Conservation (phyloP, 768 basidiomycete species). For the Tricholoma sp. region DNA sequence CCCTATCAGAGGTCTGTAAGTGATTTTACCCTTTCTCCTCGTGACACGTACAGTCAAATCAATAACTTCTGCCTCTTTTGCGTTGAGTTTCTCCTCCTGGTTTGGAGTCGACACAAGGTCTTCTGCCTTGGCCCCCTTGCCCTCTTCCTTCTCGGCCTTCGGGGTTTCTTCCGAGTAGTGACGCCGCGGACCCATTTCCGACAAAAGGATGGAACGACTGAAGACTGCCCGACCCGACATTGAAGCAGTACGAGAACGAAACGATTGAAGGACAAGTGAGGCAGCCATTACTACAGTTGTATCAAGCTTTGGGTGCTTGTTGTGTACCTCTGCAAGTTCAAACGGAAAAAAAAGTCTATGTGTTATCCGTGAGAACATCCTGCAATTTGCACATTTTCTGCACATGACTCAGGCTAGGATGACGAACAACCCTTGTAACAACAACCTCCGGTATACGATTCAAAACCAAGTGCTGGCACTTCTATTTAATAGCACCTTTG, state of each 20-base stretch:
- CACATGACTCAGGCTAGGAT: neutral
- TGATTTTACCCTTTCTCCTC: neutral
- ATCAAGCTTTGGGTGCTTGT: constrained; percentile 2
- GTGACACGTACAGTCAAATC: constrained; percentile 68
- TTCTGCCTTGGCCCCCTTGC: constrained; percentile 21
- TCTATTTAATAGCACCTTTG: neutral
- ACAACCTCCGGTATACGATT: too few relatives aligned
- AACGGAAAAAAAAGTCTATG: neutral
- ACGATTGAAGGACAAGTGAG: constrained; percentile 41
- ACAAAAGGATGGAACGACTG: constrained; percentile 18
- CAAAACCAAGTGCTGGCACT: neutral
- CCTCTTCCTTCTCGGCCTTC: constrained; percentile 22
- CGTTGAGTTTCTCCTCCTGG: constrained; percentile 58
- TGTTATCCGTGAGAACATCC: neutral
- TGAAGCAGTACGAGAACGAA: constrained; percentile 59
- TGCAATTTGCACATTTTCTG: neutral
- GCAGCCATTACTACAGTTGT: constrained; percentile 41
- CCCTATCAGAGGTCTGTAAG: constrained; percentile 42
- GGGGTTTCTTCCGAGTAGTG: constrained; percentile 56
- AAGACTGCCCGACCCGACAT: constrained; percentile 41
- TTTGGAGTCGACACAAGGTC: constrained; percentile 17
- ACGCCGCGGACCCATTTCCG: constrained; percentile 32
- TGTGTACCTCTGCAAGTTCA: too few relatives aligned
- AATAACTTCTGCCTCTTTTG: constrained; percentile 75
- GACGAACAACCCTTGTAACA: too few relatives aligned